These are phyloP conservation scores for Ziziphus jujuba DNA, from an alignment of 306 rosid species.

Conservation along the genomic window DNA sequence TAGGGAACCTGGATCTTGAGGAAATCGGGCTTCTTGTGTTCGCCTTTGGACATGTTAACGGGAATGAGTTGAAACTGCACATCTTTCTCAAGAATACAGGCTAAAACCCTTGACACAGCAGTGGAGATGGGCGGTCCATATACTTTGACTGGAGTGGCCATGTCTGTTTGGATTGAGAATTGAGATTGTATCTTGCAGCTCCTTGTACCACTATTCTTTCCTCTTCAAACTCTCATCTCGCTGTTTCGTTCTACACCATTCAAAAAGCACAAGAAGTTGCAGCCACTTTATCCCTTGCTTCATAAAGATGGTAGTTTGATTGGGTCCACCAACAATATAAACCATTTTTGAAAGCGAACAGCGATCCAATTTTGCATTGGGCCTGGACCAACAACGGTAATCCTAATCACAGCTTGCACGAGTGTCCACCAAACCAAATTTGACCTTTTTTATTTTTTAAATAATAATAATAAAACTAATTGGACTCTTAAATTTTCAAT, in stretches of 20 bases:
- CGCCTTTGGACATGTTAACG: constrained; percentile 77
- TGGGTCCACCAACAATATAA: constrained; percentile 11
- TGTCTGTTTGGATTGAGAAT: constrained; percentile 6
- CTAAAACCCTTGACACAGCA: constrained; percentile 76
- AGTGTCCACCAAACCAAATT: too few relatives aligned
- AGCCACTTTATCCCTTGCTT: constrained; percentile 28
- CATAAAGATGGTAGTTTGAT: background rate
- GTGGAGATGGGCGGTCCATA: constrained; percentile 84
- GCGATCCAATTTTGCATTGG: too few relatives aligned
- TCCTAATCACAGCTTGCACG: too few relatives aligned
- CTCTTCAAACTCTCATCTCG: background rate
- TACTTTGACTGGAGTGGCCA: constrained; percentile 70
- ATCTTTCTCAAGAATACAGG: constrained; percentile 74
- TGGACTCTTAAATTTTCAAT: too few relatives aligned
- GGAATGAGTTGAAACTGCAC: constrained; percentile 58
- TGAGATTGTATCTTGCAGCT: background rate
- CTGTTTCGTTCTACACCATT: constrained; percentile 20
- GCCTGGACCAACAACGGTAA: too few relatives aligned
- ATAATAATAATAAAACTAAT: too few relatives aligned
- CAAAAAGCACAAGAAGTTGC: background rate
- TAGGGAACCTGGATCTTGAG: constrained; percentile 60
- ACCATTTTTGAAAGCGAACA: too few relatives aligned
- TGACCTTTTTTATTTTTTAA: too few relatives aligned
- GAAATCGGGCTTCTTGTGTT: constrained; percentile 68
- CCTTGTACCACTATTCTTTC: background rate